Conservation (phyloP, 306 rosid species). For the Begonia masoniana region DNA sequence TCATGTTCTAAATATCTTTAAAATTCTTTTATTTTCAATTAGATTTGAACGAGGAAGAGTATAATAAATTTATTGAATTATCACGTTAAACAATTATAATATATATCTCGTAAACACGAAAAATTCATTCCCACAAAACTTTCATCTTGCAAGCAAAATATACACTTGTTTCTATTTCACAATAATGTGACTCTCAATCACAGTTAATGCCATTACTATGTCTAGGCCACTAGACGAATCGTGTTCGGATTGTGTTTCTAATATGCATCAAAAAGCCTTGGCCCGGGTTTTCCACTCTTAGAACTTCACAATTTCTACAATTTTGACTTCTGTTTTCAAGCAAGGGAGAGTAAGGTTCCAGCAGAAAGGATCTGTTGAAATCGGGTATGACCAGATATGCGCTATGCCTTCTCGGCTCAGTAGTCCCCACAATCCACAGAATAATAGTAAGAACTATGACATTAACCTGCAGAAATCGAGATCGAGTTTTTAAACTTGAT, state of each 20-base stretch:
- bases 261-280: background rate
- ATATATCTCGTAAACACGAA: no score
- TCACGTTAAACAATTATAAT: no score
- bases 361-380: slow-evolving; percentile 1
- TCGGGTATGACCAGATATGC: background rate
- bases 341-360: background rate
- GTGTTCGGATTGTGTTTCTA: background rate
- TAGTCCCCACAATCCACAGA: background rate
- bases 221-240: background rate
- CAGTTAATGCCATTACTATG: no score
- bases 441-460: background rate
- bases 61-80: no score
- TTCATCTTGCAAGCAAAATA: no score
- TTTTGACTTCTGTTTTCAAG: background rate
- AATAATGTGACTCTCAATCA: no score
- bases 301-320: background rate
- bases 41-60: no score
- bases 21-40: no score
- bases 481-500: background rate
- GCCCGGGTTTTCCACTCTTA: background rate
- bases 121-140: no score
- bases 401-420: background rate
- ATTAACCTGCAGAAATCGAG: background rate
- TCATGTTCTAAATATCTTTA: no score
- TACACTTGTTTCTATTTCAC: no score